Base-by-base conservation (phyloP, 2,329 filamentous ascomycete genomes). In the Exophiala spinifera region DNA sequence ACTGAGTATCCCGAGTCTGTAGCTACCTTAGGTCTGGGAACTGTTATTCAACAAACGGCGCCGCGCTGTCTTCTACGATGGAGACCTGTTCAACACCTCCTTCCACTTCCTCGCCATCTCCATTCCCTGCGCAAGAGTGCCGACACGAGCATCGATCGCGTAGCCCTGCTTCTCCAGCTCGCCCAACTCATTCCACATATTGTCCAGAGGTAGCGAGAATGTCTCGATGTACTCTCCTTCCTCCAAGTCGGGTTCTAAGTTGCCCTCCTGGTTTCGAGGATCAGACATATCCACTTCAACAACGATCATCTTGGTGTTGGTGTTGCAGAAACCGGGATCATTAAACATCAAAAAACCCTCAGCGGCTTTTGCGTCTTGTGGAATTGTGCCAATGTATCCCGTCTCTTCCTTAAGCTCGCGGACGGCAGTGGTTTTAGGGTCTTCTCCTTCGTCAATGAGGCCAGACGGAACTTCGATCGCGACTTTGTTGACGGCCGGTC, bases 211-310 rank as follows among this genome's bases (percentile, higher is more conserved):
- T 6, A 89, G 77, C 7, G 80, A 82, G 64, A 92, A 91, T 31
- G 85, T 85, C 68, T 91, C 87, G 65, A 92, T 91, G 66, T 91
- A 91, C 71, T 92, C 88, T 59, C 84, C 86, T 21, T 91, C 88
- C 67, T 92, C 88, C 5, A 91, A 76, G 66, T 87, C 74, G 0
- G 88, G 84, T 68, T 84, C 77, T 1, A 82, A 83, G 49, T 87
- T 76, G 17, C 45, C 57, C 33, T 59, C 42, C 66, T 85, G 80
- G 66, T 92, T 92, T 63, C 84, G 84, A 0, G 85, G 79, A 1
- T 83, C 73, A 3, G 73, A 77, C 77, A 88, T 82, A 69, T 92
- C 87, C 59, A 92, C 81, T 1, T 76, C 79, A 39, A 91, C 82
- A 65, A 91, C 87, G 13, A 91, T 83, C 72, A 77, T 76, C 49